Percentiles rank a stretch among this genome's conserved stretches.
These are phyloP conservation scores for Cercospora citrullina DNA, from an alignment of 2,329 filamentous ascomycete species.

Conservation along the genomic window DNA sequence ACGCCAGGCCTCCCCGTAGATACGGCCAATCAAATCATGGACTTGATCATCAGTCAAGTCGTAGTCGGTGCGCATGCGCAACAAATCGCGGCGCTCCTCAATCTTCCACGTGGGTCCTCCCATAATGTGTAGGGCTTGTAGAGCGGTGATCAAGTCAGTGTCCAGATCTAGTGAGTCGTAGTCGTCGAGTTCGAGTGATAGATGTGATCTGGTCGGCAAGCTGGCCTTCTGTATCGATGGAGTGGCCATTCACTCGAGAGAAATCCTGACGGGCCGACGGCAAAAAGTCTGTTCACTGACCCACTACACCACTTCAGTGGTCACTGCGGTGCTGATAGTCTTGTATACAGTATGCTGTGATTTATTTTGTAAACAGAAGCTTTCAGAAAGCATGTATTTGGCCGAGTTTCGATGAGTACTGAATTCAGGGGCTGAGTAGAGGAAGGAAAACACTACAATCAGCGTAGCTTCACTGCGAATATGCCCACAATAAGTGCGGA, in stretches of 20 bases:
- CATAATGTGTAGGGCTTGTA: not conserved
- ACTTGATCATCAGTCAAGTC: not conserved
- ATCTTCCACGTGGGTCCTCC: not conserved
- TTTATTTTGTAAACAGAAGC: not conserved
- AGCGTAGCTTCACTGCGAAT: not conserved
- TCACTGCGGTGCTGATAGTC: not conserved
- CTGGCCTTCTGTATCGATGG: not conserved
- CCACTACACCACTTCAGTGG: not conserved
- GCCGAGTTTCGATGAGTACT: not conserved
- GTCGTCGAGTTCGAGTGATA: not conserved
- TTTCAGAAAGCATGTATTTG: not conserved
- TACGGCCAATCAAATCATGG: constrained; percentile 13
- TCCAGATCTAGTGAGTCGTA: not conserved
- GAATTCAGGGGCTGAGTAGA: not conserved
- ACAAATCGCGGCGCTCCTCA: constrained; percentile 3
- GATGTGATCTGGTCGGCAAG: not conserved
- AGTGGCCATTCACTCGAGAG: not conserved
- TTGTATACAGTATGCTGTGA: not conserved
- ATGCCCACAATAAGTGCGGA: not conserved
- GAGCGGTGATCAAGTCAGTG: no score
- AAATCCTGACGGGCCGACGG: not conserved
- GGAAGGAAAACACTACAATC: not conserved
- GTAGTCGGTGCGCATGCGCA: constrained; percentile 7
- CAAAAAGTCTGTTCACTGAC: no score
- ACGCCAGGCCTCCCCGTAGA: constrained; percentile 6